Conservation (phyloP, 495 filamentous ascomycete species). For the Neurospora sp. region DNA sequence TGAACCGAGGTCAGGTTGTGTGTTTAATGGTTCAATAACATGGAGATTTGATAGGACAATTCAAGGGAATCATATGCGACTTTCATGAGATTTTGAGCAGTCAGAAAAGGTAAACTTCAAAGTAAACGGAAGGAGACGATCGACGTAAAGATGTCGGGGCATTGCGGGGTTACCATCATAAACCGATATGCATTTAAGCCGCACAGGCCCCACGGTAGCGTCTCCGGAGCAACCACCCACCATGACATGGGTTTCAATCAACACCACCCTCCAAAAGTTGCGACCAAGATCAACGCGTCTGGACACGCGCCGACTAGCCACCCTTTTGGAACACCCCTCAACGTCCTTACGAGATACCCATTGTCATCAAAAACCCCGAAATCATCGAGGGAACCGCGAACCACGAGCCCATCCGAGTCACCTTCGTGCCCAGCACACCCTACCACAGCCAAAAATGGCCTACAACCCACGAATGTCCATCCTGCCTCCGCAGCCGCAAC, state of each 20-base stretch:
- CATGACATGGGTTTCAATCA: background rate
- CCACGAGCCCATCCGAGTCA: background rate
- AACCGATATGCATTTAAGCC: background rate
- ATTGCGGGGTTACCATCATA: background rate
- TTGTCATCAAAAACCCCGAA: background rate
- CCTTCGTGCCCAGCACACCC: background rate
- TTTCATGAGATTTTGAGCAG: too few relatives aligned
- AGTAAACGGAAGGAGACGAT: too few relatives aligned
- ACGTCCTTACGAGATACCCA: background rate
- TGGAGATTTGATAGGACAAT: too few relatives aligned
- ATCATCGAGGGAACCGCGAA: background rate
- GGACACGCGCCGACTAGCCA: background rate
- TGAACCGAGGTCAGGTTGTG: too few relatives aligned
- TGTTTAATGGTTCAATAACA: too few relatives aligned
- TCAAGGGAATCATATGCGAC: too few relatives aligned
- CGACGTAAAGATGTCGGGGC: too few relatives aligned
- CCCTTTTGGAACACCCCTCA: background rate
- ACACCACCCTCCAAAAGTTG: background rate
- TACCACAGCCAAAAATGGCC: constrained; percentile 36
- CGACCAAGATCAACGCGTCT: background rate
- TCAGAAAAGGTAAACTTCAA: too few relatives aligned
- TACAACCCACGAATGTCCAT: constrained; percentile 77
- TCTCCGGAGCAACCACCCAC: background rate
- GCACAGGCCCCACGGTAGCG: background rate
- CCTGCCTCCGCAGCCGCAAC: constrained; percentile 45